A percentile compares a stretch with the other conserved stretches of the same genome.
These are phyloP conservation scores for Chytriomyces sp. DNA, from an alignment of 192 early-diverging fungal genomes.

Conservation along the genomic window DNA sequence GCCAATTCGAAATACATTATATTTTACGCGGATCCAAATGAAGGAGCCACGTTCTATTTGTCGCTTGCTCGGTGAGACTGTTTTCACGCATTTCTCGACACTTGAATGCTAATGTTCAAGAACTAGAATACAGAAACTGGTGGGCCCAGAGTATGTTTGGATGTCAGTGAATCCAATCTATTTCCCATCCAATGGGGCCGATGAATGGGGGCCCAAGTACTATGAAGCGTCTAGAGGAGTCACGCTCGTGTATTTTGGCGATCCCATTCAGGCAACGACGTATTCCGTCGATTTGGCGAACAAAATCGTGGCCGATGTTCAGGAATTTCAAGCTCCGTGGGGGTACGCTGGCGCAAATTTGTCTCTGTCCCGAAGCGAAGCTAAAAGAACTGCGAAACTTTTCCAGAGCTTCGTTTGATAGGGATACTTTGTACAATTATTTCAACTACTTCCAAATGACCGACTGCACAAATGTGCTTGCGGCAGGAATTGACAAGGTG, in stretches of 20 bases:
- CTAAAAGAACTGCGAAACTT: background rate
- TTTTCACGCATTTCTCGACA: too few relatives aligned
- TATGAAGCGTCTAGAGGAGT: background rate
- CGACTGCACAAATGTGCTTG: background rate
- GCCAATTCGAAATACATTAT: background rate
- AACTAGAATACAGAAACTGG: background rate
- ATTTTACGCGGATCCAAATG: background rate
- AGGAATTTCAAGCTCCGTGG: background rate
- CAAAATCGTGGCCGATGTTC: background rate
- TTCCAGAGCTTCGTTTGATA: background rate
- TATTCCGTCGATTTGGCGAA: background rate
- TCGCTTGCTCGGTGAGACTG: background rate
- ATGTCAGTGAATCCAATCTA: background rate
- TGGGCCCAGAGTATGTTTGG: conserved; percentile 18
- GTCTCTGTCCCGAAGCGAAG: background rate
- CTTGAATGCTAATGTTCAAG: too few relatives aligned
- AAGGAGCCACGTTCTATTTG: background rate
- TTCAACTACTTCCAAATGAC: background rate
- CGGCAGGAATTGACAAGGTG: background rate
- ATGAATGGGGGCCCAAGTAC: conserved; percentile 4
- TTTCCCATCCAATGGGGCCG: background rate
- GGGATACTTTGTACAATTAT: background rate
- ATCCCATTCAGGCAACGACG: background rate
- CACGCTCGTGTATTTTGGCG: background rate
- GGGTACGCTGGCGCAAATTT: background rate